Evolutionary conservation across 192 early-diverging fungal genomes (phyloP), one percentile per base, ranked within the genome.

Genomic region (Backusella luteola): DNA sequence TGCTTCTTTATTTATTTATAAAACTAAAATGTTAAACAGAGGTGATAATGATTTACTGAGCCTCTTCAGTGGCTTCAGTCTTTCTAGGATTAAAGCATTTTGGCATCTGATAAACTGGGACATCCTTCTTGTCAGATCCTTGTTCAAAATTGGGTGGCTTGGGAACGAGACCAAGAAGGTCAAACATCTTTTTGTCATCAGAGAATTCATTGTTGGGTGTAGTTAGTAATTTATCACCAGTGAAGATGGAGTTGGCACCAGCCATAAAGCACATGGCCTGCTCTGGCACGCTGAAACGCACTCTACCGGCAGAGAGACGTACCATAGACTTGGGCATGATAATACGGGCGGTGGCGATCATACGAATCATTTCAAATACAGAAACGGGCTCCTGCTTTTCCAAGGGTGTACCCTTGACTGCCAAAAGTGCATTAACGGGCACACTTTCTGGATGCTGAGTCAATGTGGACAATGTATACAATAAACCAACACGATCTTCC

Each of bases 191-290:
- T 85, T 89, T 82, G 75, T 94, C 93, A 14, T 89, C 88, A 41
- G 83, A 85, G 67, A 85, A 84, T 77, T 87, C 90, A 82, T 94
- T 94, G 86, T 94, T 94, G 70, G 89, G 89, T 0, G 94, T 95
- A 34, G 94, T 95, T 69, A 95, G 81, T 46, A 95, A 83, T 79
- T 90, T 92, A 79, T 95, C 92, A 76, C 94, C 94, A 35, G 94
- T 95, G 72, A 95, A 95, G 76, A 95, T 92, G 21, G 90, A 90
- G 86, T 95, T 95, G 77, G 94, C 94, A 71, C 94, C 94, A 15
- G 92, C 89, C 87, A 93, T 88, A 82, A 95, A 95, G 78, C 92
- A 94, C 75, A 95, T 69, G 17, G 90, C 88, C 67, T 81, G 80
- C 35, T 94, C 93, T 17, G 91, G 79, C 29, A 87, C 79, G 2